These are phyloP conservation scores for Heritiera littoralis DNA, from an alignment of 345 rosid genomes.

Conservation along the genomic window DNA sequence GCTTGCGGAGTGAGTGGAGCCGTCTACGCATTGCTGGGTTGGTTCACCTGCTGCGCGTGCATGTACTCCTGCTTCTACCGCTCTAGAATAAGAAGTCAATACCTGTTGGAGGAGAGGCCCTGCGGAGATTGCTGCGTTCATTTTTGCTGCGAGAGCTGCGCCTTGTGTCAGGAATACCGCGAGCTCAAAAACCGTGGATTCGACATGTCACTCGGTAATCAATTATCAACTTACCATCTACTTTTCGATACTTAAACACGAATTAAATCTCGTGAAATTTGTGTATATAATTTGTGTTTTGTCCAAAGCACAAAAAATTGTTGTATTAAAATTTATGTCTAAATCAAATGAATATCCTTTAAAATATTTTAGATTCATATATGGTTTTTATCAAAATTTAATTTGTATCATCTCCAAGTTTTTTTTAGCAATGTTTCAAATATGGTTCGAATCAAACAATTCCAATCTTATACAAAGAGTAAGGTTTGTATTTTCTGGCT, in stretches of 20 bases:
- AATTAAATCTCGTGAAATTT: no score
- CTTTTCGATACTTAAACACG: no score
- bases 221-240: not conserved
- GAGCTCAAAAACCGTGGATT: slow-evolving; percentile 48
- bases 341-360: no score
- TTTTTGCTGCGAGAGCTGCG: slow-evolving; percentile 37
- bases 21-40: not conserved
- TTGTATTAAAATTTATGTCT: no score
- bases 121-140: slow-evolving; percentile 36
- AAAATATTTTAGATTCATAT: no score
- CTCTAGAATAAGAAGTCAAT: slow-evolving; percentile 33
- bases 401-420: no score
- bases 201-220: slow-evolving; percentile 38
- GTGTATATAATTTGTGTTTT: no score
- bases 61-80: slow-evolving; percentile 31
- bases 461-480: no score
- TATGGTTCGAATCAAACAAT: no score
- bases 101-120: slow-evolving; percentile 21
- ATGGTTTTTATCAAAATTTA: no score
- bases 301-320: not conserved
- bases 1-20: slow-evolving; percentile 39
- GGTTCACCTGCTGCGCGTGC: slow-evolving; percentile 21
- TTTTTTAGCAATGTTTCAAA: no score
- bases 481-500: not conserved
- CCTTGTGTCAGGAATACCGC: slow-evolving; percentile 43